These are phyloP conservation scores for Cladorrhinum sp. DNA, from an alignment of 2,329 filamentous ascomycete species.

Conservation along the genomic window DNA sequence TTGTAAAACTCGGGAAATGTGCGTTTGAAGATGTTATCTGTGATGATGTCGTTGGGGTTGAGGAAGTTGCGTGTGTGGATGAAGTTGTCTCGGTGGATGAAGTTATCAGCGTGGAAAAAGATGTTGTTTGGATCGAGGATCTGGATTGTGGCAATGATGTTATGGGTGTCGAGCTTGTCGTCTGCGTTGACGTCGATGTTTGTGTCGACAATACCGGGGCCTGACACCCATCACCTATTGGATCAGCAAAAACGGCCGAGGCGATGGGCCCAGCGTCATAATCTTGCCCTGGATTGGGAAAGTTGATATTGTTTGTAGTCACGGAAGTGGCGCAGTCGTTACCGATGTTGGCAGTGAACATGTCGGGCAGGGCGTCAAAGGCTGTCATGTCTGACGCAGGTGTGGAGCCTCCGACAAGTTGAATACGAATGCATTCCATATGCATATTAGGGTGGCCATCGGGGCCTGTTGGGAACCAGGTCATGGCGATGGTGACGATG, in stretches of 20 bases:
- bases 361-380: conserved; percentile 62
- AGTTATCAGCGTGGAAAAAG: too few species aligned
- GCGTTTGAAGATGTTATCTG: too few species aligned
- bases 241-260: neutral
- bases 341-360: conserved; percentile 70
- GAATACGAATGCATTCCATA: conserved; percentile 85
- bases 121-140: too few species aligned
- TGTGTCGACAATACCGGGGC: too few species aligned
- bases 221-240: neutral
- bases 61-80: too few species aligned
- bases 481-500: conserved; percentile 79
- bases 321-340: neutral
- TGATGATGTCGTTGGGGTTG: too few species aligned
- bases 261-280: neutral
- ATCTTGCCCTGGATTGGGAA: neutral
- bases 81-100: too few species aligned
- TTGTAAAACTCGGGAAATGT: too few species aligned
- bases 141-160: too few species aligned
- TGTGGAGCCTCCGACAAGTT: conserved; percentile 49
- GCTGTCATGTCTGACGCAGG: conserved; percentile 39
- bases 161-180: too few species aligned
- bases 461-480: conserved; percentile 78
- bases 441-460: conserved; percentile 93
- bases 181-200: too few species aligned
- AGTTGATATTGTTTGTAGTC: neutral